Conservation (phyloP, 805 yeast genomes). For the Teunomyces cretensis region DNA sequence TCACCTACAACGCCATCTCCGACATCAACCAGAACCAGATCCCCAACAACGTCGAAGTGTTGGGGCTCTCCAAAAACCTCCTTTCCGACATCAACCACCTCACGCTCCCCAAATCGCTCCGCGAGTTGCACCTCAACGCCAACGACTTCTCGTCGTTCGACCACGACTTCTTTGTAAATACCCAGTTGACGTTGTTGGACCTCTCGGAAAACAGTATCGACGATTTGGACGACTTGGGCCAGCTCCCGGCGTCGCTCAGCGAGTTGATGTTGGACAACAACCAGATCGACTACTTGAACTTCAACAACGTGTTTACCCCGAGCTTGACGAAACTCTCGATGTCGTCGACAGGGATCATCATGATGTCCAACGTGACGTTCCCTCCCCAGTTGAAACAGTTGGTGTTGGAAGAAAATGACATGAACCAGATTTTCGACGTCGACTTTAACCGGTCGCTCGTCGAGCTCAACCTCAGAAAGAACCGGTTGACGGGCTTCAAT, state of each 20-base stretch:
- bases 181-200: conserved; percentile 12
- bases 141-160: conserved; percentile 16
- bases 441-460: conserved; percentile 12
- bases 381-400: conserved; percentile 15
- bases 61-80: conserved; percentile 16
- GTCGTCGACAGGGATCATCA: conserved; percentile 19
- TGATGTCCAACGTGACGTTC: conserved; percentile 14
- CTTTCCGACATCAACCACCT: conserved; percentile 4
- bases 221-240: conserved; percentile 24
- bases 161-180: conserved; percentile 11
- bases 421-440: conserved; percentile 13
- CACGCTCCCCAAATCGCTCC: conserved; percentile 12
- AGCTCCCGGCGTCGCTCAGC: conserved; percentile 14
- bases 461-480: conserved; percentile 9
- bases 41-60: conserved; percentile 12
- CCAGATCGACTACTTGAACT: conserved; percentile 18
- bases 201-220: conserved; percentile 18
- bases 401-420: conserved; percentile 16
- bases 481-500: conserved; percentile 5
- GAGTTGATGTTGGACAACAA: conserved; percentile 19
- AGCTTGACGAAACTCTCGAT: conserved; percentile 17
- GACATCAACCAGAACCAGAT: conserved; percentile 8
- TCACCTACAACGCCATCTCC: conserved; percentile 15
- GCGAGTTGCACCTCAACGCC: conserved; percentile 13
- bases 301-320: conserved; percentile 16